Evolutionary conservation across 2,329 filamentous ascomycete species (phyloP), one percentile per base, ranked within the genome.

Genomic region (Hansfordia pulvinata): DNA sequence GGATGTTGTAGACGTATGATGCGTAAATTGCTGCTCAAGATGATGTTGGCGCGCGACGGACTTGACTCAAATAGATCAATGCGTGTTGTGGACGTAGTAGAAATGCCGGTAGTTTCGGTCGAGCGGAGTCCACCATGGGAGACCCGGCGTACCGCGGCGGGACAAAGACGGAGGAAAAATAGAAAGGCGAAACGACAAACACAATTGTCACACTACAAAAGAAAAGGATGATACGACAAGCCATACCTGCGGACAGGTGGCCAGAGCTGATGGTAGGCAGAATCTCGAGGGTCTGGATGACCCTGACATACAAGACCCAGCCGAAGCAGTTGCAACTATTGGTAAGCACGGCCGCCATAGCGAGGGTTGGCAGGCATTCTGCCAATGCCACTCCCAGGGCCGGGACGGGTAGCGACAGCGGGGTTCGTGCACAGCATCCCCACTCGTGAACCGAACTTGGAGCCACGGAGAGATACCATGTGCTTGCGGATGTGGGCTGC

Each of bases 351-450:
- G 40, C 59, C 58, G 38, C 59, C 61, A 46, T 67, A 77, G 30
- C 73, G 66, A 41, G 69, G 54, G 30, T 62, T 64, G 27, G 69
- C 65, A 34, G 64, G 64, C 49, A 75, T 60, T 19, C 68, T 72
- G 28, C 54, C 56, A 41, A 81, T 64, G 12, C 82, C 80, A 39
- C 75, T 69, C 17, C 82, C 81, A 37, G 86, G 84, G 21, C 86
- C 88, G 34, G 88, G 86, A 29, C 86, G 83, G 41, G 85, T 94
- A 27, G 81, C 71, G 40, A 85, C 74, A 25, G 83, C 84, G 19
- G 86, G 88, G 53, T 96, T 96, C 57, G 84, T 93, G 61, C 92
- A 98, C 29, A 98, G 78, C 88, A 98, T 96, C 17, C 90, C 90
- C 35, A 98, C 90, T 31, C 90, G 83, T 32, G 90, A 98, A 34